Conservation (phyloP, 2,329 filamentous ascomycete species). For the Beauveria bassiana region DNA sequence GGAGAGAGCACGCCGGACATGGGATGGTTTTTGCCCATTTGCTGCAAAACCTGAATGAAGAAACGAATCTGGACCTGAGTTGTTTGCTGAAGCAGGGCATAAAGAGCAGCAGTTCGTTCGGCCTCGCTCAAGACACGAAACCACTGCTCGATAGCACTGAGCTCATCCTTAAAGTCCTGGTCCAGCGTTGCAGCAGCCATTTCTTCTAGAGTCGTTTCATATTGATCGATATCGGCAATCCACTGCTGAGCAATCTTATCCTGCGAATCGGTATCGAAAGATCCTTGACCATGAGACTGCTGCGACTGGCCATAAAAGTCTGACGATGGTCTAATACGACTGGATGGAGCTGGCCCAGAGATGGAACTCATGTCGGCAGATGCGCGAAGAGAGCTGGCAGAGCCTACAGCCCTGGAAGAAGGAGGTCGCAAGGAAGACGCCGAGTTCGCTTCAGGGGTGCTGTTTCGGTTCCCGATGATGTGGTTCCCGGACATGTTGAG, state of each 20-base stretch:
- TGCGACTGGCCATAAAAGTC: conserved; percentile 83
- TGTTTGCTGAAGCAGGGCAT: conserved; percentile 93
- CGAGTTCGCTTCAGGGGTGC: conserved; percentile 85
- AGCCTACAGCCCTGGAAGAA: conserved; percentile 66
- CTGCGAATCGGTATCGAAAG: conserved; percentile 68
- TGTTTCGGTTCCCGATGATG: conserved; percentile 81
- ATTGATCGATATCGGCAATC: conserved; percentile 98
- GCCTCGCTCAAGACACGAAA: conserved; percentile 96
- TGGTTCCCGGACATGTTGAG: conserved; percentile 61
- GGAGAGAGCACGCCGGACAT: conserved; percentile 95
- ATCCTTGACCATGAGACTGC: conserved; percentile 58
- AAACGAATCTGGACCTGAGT: conserved; percentile 98
- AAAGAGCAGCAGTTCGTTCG: conserved; percentile 89
- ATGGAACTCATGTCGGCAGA: conserved; percentile 94
- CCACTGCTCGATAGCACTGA: conserved; percentile 99
- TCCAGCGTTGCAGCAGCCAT: conserved; percentile 98
- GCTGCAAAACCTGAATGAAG: conserved; percentile 97
- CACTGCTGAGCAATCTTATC: conserved; percentile 96
- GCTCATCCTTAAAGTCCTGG: conserved; percentile 98
- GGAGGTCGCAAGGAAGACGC: conserved; percentile 77
- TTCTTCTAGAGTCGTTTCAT: conserved; percentile 96
- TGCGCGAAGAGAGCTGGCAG: conserved; percentile 79
- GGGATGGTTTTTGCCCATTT: conserved; percentile 97
- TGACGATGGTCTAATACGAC: conserved; percentile 85
- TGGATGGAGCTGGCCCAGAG: conserved; percentile 55